Conservation (phyloP, 2,329 filamentous ascomycete genomes). For the Didymosphaeria variabile region DNA sequence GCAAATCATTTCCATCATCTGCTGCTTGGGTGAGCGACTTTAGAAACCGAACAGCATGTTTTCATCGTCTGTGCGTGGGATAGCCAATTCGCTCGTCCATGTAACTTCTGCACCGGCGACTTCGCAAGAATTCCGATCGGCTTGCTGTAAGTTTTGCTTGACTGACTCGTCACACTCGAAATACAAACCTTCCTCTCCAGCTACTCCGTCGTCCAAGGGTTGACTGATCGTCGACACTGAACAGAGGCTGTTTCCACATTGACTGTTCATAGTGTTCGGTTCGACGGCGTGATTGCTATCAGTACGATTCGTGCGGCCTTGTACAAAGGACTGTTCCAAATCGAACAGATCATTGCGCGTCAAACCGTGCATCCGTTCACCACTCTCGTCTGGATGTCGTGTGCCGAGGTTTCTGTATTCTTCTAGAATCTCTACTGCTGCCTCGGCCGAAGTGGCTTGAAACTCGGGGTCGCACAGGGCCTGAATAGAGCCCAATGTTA, state of each 20-base stretch:
- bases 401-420: not conserved
- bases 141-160: not conserved
- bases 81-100: not conserved
- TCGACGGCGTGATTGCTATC: not conserved
- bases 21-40: not conserved
- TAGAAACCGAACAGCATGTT: not conserved
- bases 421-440: slow-evolving; percentile 9
- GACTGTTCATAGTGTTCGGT: not conserved
- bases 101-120: not conserved
- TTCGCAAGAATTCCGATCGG: not conserved
- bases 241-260: not conserved
- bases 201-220: too few relatives aligned
- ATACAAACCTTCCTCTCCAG: not conserved
- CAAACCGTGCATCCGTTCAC: not conserved
- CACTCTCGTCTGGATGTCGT: not conserved
- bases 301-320: not conserved
- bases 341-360: not conserved
- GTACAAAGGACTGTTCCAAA: too few relatives aligned
- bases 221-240: not conserved
- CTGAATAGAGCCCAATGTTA: slow-evolving; percentile 15
- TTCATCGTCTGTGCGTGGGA: not conserved
- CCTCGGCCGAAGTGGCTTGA: not conserved
- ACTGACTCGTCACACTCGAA: not conserved
- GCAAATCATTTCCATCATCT: not conserved
- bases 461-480: slow-evolving; percentile 19